Evolutionary conservation across 2,329 filamentous ascomycete species (phyloP).

Genomic region (Colletotrichum lupini): DNA sequence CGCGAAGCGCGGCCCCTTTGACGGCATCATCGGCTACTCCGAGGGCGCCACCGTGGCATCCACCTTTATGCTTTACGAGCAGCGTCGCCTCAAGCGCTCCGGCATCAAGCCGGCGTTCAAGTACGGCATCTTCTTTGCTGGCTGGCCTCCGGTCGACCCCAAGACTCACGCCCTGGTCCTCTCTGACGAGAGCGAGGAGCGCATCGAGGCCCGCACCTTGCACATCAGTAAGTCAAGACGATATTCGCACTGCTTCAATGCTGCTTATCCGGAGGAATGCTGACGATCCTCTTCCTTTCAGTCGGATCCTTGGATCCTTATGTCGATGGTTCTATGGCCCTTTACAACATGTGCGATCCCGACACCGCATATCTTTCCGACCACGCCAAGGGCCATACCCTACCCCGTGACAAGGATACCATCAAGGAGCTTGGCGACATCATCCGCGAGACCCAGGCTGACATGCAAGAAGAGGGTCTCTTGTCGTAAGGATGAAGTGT

Average conservation of each 20-base stretch:
- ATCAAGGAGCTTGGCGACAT: slow-evolving; percentile 59
- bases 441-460: slow-evolving; percentile 45
- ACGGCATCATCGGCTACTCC: slow-evolving; percentile 70
- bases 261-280: not conserved
- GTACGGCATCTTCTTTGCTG: slow-evolving; percentile 63
- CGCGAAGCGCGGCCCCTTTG: slow-evolving; percentile 57
- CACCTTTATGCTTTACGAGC: slow-evolving; percentile 63
- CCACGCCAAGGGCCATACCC: slow-evolving; percentile 72
- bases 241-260: not conserved
- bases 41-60: slow-evolving; percentile 68
- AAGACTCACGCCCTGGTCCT: slow-evolving; percentile 56
- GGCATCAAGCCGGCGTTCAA: slow-evolving; percentile 51
- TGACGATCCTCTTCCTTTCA: slow-evolving; percentile 39
- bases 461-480: slow-evolving; percentile 31
- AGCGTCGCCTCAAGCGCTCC: slow-evolving; percentile 44
- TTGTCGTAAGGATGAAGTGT: slow-evolving; percentile 30
- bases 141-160: slow-evolving; percentile 63
- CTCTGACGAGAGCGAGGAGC: slow-evolving; percentile 58
- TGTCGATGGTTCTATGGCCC: slow-evolving; percentile 67
- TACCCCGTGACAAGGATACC: slow-evolving; percentile 64
- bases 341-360: slow-evolving; percentile 71
- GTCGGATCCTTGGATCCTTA: slow-evolving; percentile 70
- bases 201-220: slow-evolving; percentile 63
- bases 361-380: slow-evolving; percentile 72
- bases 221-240: slow-evolving; percentile 56